A percentile compares a stretch with the other conserved stretches of the same genome.
Conservation (phyloP, 192 early-diverging fungal genomes). For the Backusella westeae region DNA sequence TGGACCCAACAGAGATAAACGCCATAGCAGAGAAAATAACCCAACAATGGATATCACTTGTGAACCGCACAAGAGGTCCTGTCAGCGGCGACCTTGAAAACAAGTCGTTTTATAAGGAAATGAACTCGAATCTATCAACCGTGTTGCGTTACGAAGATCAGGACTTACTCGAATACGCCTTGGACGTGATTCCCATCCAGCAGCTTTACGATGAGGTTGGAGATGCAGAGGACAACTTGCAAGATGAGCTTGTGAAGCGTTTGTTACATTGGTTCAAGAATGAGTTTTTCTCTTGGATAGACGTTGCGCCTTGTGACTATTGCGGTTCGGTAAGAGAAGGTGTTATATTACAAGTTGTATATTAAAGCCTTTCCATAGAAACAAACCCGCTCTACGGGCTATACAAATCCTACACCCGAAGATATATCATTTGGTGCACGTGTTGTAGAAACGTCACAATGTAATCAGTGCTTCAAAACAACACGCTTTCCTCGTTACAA, state of each 20-base stretch:
- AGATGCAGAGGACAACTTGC: not conserved
- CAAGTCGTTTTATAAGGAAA: not conserved
- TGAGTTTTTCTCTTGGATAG: constrained; percentile 53
- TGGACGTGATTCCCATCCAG: constrained; percentile 41
- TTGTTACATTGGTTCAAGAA: constrained; percentile 54
- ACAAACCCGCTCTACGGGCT: constrained; percentile 20
- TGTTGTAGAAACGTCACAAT: constrained; percentile 41
- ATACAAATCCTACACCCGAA: constrained; percentile 29
- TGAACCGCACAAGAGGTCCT: not conserved
- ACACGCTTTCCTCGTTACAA: constrained; percentile 54
- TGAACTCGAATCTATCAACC: not conserved
- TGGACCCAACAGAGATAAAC: constrained; percentile 6
- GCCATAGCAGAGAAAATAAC: not conserved
- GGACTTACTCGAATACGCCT: constrained; percentile 12
- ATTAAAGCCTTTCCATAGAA: not conserved
- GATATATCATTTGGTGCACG: constrained; percentile 42
- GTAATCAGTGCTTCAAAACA: constrained; percentile 29
- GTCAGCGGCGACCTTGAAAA: not conserved
- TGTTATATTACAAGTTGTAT: not conserved
- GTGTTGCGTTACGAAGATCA: not conserved
- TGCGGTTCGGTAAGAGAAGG: constrained; percentile 26
- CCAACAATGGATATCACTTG: not conserved
- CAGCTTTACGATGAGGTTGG: constrained; percentile 43
- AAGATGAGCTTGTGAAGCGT: constrained; percentile 29
- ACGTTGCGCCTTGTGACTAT: constrained; percentile 39